Conservation (phyloP, 805 yeast genomes). For the Saturnispora kantuleensis region DNA sequence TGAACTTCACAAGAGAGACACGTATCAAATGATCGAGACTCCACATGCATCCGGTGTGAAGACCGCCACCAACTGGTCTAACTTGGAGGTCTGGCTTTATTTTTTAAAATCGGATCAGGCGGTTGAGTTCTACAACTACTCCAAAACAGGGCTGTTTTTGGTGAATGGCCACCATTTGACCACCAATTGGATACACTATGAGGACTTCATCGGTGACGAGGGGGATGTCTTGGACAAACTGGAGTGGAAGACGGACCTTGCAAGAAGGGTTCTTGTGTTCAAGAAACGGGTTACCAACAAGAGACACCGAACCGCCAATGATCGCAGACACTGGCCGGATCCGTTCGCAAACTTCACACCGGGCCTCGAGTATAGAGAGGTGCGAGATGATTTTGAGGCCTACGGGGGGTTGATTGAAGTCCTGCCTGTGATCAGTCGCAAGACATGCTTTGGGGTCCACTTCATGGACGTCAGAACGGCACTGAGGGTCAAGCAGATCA, state of each 20-base stretch:
- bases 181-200: conserved; percentile 36
- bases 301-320: conserved; percentile 11
- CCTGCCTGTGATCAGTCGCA: conserved; percentile 57
- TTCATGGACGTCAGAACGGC: conserved; percentile 53
- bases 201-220: conserved; percentile 4
- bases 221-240: conserved; percentile 7
- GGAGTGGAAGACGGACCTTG: conserved; percentile 31
- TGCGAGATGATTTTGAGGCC: conserved; percentile 39
- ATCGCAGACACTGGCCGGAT: conserved; percentile 30
- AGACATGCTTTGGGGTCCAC: conserved; percentile 50
- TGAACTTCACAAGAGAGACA: conserved; percentile 20
- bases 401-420: conserved; percentile 57
- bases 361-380: conserved; percentile 35
- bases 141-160: conserved; percentile 41
- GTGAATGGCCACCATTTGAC: conserved; percentile 46
- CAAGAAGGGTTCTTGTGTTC: conserved; percentile 47
- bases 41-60: not conserved
- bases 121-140: conserved; percentile 39
- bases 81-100: conserved; percentile 33
- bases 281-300: conserved; percentile 28
- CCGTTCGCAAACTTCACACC: conserved; percentile 34
- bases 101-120: conserved; percentile 51
- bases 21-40: conserved; percentile 11
- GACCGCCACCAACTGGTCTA: conserved; percentile 19
- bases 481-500: conserved; percentile 43